phyloP scores from a whole-genome alignment of 345 rosid genomes.

The Euphorbia tirucalli region DNA sequence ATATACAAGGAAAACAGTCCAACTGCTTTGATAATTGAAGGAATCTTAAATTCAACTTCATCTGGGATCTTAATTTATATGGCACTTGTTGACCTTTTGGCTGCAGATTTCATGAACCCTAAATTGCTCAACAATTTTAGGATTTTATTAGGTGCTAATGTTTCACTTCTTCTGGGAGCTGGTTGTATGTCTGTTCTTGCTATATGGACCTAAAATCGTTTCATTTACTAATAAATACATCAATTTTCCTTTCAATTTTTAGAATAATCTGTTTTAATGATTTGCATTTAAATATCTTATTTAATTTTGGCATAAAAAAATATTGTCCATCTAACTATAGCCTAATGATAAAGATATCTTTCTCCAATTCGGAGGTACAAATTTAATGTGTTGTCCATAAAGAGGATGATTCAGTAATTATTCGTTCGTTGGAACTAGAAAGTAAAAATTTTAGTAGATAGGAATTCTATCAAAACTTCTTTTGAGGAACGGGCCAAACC shows the following conservation, averaged over 20 bases:
- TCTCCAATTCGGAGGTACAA: too few relatives aligned
- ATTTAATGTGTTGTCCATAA: too few relatives aligned
- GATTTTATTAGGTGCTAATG: conserved; percentile 54
- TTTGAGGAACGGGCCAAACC: conserved; percentile 4
- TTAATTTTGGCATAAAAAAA: too few relatives aligned
- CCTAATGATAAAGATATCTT: too few relatives aligned
- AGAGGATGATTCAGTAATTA: neutral
- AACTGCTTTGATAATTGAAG: conserved; percentile 52
- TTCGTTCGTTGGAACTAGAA: neutral
- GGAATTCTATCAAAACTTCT: conserved; percentile 1
- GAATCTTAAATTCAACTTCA: conserved; percentile 58
- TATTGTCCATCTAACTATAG: too few relatives aligned
- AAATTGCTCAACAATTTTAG: conserved; percentile 47
- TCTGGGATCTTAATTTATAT: conserved; percentile 73
- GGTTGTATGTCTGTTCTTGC: conserved; percentile 66
- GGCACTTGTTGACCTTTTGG: conserved; percentile 85
- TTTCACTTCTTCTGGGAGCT: conserved; percentile 56
- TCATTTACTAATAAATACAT: neutral
- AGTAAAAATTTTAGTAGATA: conserved; percentile 5
- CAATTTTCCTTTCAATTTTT: neutral
- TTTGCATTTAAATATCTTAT: too few relatives aligned
- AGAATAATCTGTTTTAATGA: too few relatives aligned
- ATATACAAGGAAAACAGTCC: conserved; percentile 45
- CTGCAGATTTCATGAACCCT: conserved; percentile 63
- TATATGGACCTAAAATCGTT: conserved; percentile 49